These are phyloP conservation scores for Leccinum griseonigrum DNA, from an alignment of 1,284 basidiomycete species.

Conservation along the genomic window DNA sequence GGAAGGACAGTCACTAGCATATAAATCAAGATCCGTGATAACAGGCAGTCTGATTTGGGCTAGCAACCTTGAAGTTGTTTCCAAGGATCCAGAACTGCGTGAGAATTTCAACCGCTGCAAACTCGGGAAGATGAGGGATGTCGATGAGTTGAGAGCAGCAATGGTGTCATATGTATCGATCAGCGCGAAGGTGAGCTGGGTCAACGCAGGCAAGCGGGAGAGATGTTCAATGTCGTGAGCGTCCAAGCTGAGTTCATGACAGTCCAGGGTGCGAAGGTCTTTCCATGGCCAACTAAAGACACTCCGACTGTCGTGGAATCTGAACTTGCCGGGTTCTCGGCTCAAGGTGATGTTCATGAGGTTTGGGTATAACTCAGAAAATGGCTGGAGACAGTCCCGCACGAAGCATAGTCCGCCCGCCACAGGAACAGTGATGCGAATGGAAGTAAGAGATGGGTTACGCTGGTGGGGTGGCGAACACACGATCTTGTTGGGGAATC, in stretches of 20 bases:
- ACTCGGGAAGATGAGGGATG: background rate
- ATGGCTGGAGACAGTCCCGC: background rate
- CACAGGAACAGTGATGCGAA: background rate
- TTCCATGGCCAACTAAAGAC: background rate
- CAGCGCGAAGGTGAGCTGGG: background rate
- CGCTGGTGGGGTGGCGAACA: background rate
- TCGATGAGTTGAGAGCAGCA: background rate
- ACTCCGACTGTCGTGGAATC: background rate
- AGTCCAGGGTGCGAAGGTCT: background rate
- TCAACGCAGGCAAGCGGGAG: background rate
- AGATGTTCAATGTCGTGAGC: background rate
- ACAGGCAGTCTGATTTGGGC: background rate
- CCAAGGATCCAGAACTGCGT: background rate
- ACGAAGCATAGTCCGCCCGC: background rate
- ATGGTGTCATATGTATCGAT: background rate
- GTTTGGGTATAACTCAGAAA: background rate
- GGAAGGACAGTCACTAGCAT: background rate
- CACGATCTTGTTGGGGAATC: background rate
- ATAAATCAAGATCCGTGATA: background rate
- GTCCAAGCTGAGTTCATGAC: background rate
- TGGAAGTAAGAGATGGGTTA: background rate
- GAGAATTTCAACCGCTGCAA: background rate
- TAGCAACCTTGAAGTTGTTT: background rate
- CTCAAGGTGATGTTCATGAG: background rate
- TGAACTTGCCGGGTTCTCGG: background rate